These are phyloP conservation scores for Curvularia sp. DNA, from an alignment of 2,329 filamentous ascomycete genomes.

Conservation along the genomic window DNA sequence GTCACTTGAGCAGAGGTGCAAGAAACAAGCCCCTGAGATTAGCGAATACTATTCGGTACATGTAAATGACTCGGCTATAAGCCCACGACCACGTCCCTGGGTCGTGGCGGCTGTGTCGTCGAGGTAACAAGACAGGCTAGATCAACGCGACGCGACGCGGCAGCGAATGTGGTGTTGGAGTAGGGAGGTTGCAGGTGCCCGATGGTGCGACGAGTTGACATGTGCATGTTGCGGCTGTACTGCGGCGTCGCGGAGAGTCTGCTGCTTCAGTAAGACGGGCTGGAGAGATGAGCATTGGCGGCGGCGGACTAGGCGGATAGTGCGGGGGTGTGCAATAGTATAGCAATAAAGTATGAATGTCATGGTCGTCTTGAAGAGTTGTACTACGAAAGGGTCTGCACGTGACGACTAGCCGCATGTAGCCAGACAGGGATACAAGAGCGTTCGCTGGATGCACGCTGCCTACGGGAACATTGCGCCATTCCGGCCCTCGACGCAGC, in stretches of 20 bases:
- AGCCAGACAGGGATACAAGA: background rate
- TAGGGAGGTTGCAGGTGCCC: slow-evolving; percentile 4
- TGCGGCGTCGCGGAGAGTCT: background rate
- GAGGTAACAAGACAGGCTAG: background rate
- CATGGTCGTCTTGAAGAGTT: background rate
- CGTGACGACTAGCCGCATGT: background rate
- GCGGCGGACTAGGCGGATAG: background rate
- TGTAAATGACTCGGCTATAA: slow-evolving; percentile 5
- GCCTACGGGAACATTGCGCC: background rate
- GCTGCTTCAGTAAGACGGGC: background rate
- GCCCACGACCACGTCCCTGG: slow-evolving; percentile 4
- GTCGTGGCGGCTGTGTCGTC: background rate
- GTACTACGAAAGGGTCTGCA: too few relatives aligned
- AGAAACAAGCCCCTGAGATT: slow-evolving; percentile 15
- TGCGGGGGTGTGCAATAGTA: background rate
- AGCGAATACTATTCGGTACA: slow-evolving; percentile 6
- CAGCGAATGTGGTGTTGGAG: background rate
- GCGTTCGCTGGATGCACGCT: background rate
- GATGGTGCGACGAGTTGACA: slow-evolving; percentile 20
- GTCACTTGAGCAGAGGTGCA: background rate
- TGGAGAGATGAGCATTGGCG: background rate
- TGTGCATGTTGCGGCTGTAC: slow-evolving; percentile 7
- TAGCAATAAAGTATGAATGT: slow-evolving; percentile 5
- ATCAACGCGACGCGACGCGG: background rate
- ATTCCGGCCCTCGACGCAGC: background rate